A percentile compares a stretch with the other conserved stretches of the same genome.
Evolutionary conservation across 176 grass and related monocot species (phyloP).

Genomic region (Zizania latifolia): DNA sequence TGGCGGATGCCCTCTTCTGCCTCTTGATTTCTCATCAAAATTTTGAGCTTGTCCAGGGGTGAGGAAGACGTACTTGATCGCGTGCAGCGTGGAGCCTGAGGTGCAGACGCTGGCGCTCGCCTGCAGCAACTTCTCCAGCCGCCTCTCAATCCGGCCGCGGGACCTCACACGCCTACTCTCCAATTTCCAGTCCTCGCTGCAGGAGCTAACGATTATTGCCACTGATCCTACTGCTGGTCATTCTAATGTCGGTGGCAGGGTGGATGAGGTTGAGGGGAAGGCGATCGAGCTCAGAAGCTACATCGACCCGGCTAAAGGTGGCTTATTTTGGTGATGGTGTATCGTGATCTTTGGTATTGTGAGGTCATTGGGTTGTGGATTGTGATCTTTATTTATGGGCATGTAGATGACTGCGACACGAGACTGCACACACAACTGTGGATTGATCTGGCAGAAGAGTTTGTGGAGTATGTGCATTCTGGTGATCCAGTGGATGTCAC

Average conservation of each 20-base stretch:
- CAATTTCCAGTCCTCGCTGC: conserved; percentile 91
- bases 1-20: too few relatives aligned
- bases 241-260: neutral
- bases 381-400: conserved; percentile 1
- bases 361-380: conserved; percentile 8
- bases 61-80: conserved; percentile 81
- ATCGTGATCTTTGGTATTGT: neutral
- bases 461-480: conserved; percentile 66
- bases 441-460: conserved; percentile 85
- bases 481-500: conserved; percentile 90
- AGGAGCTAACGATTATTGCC: conserved; percentile 86
- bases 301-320: conserved; percentile 80
- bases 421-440: conserved; percentile 94
- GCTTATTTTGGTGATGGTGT: neutral
- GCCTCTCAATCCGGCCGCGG: conserved; percentile 55
- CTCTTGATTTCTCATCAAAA: neutral
- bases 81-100: conserved; percentile 67
- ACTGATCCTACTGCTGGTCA: conserved; percentile 45
- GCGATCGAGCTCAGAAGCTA: conserved; percentile 87
- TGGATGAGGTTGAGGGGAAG: conserved; percentile 58
- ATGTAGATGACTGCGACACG: conserved; percentile 71
- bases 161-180: conserved; percentile 75
- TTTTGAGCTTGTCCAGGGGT: conserved; percentile 33
- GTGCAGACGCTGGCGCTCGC: conserved; percentile 67
- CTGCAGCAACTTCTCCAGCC: conserved; percentile 56